These are phyloP conservation scores for Brassica carinata DNA, from an alignment of 345 rosid genomes.

Conservation along the genomic window DNA sequence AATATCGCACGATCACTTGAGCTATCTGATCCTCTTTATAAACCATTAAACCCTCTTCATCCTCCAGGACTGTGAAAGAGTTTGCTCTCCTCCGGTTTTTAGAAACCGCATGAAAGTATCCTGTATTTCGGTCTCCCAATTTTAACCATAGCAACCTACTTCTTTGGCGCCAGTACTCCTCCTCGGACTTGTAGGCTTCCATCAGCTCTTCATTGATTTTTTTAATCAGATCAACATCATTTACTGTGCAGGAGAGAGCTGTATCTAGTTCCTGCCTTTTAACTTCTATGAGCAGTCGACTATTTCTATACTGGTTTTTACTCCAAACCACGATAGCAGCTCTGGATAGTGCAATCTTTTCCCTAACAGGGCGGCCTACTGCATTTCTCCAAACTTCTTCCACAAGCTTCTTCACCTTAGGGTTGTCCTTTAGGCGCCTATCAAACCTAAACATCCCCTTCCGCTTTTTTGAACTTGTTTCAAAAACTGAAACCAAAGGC, in stretches of 20 bases:
- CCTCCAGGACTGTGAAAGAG: neutral
- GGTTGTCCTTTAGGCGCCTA: neutral
- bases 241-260: rapidly evolving
- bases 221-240: neutral
- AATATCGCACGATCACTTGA: neutral
- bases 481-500: neutral
- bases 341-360: rapidly evolving
- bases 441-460: neutral
- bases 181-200: neutral
- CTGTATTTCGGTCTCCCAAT: neutral
- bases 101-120: neutral
- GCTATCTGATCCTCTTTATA: neutral
- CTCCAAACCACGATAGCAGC: neutral
- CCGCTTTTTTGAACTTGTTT: no score
- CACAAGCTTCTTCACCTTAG: neutral
- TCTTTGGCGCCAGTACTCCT: neutral
- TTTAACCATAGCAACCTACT: neutral
- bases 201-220: neutral
- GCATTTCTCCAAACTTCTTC: neutral
- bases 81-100: neutral
- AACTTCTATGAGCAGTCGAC: rapidly evolving
- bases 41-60: neutral
- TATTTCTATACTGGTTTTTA: neutral
- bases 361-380: neutral
- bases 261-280: neutral